Conservation (phyloP, 2,329 filamentous ascomycete species). For the Aureobasidium sp. region DNA sequence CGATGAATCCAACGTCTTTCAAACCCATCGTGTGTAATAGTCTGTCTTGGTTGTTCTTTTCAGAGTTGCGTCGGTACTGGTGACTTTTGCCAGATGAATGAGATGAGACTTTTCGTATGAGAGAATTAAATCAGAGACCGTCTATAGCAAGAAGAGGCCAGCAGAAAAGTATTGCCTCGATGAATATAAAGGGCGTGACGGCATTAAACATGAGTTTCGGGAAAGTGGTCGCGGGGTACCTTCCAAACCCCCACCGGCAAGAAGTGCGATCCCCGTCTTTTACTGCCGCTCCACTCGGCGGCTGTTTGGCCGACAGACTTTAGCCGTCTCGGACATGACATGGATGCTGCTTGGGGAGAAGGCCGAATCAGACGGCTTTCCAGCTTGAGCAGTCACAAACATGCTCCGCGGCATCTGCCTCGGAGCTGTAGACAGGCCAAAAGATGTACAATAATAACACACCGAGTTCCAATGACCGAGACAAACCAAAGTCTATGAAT, state of each 20-base stretch:
- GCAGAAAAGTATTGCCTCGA: not conserved
- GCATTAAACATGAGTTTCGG: not conserved
- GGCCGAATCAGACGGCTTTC: not conserved
- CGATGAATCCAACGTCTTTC: conserved; percentile 58
- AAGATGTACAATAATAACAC: not conserved
- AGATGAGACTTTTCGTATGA: not conserved
- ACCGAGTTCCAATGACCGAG: not conserved
- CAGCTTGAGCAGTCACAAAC: not conserved
- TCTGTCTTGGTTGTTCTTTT: not conserved
- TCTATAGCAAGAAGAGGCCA: not conserved
- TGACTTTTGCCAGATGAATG: no score
- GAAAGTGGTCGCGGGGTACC: conserved; percentile 9
- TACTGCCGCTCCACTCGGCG: not conserved
- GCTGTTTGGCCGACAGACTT: not conserved
- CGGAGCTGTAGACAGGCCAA: not conserved
- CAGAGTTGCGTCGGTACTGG: not conserved
- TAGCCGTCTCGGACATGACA: not conserved
- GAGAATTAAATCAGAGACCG: no score
- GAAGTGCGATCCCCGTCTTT: conserved; percentile 3
- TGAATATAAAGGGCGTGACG: conserved; percentile 6
- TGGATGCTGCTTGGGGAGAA: not conserved
- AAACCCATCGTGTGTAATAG: conserved; percentile 3
- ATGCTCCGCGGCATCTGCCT: not conserved
- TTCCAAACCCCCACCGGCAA: not conserved
- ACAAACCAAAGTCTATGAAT: not conserved